A percentile compares a stretch with the other conserved stretches of the same genome.
Conservation (phyloP, 805 yeast species). For the Lachancea dasiensis region DNA sequence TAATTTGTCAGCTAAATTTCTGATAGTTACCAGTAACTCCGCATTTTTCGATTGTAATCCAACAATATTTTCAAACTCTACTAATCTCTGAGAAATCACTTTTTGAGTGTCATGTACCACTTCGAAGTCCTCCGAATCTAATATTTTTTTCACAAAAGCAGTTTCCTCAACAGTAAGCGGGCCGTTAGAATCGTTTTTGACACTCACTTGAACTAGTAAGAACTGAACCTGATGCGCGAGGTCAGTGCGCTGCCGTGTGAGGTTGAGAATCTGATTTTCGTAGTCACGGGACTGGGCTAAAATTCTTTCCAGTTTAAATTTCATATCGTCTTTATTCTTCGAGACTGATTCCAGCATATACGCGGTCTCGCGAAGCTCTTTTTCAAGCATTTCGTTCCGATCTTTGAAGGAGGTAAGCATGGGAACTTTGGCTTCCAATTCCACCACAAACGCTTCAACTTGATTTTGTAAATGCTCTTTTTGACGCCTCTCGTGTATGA, state of each 20-base stretch:
- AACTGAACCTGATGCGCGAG: conserved; percentile 78
- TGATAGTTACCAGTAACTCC: conserved; percentile 59
- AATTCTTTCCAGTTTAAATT: conserved; percentile 19
- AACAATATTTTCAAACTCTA: conserved; percentile 57
- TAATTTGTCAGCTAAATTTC: conserved; percentile 65
- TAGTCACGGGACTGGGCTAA: conserved; percentile 25
- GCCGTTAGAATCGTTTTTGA: conserved; percentile 48
- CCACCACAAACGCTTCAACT: conserved; percentile 63
- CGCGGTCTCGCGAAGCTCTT: conserved; percentile 49
- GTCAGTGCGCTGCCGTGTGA: conserved; percentile 59
- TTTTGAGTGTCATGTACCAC: conserved; percentile 61
- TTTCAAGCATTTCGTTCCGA: conserved; percentile 50
- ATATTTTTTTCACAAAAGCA: conserved; percentile 52
- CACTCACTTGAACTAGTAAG: conserved; percentile 58
- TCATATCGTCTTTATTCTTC: conserved; percentile 41
- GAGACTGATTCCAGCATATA: conserved; percentile 49
- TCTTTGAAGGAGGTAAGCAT: conserved; percentile 60
- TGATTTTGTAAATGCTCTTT: conserved; percentile 66
- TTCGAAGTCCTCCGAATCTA: conserved; percentile 28
- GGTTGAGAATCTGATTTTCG: conserved; percentile 34
- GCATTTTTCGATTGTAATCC: conserved; percentile 73
- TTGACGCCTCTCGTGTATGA: conserved; percentile 62
- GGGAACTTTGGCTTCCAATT: conserved; percentile 75
- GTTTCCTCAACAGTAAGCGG: conserved; percentile 64
- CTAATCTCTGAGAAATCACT: conserved; percentile 66